Evolutionary conservation across 257 asterid species (phyloP).

Genomic region (Solanum pimpinellifolium): DNA sequence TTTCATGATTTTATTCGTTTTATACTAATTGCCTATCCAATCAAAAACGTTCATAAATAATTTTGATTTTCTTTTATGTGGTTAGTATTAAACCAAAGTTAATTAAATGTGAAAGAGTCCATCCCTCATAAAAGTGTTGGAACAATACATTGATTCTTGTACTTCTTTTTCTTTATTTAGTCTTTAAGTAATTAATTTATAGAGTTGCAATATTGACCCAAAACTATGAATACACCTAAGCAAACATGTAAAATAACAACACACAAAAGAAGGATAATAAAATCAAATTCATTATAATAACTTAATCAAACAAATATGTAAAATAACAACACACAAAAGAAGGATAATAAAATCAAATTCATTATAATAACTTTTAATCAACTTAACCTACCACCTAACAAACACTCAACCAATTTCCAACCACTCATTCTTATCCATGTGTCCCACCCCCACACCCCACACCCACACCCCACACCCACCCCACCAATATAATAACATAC

Average conservation of each 20-base stretch:
- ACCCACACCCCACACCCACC: accelerated
- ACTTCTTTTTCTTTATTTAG: background rate
- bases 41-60: background rate
- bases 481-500: no score
- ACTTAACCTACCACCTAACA: background rate
- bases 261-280: background rate
- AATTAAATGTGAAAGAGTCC: background rate
- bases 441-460: no score
- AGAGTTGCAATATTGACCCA: background rate
- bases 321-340: background rate
- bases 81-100: background rate
- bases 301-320: background rate
- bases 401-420: background rate
- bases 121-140: background rate
- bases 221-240: background rate
- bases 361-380: background rate
- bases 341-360: background rate
- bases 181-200: background rate
- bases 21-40: background rate
- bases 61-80: background rate
- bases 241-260: background rate
- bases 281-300: background rate
- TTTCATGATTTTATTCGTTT: background rate
- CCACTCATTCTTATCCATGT: background rate
- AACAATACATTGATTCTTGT: background rate